Evolutionary conservation across 352 stramenopile genomes (phyloP), one percentile per base, ranked within the genome.

Genomic region (Phytophthora rubi): DNA sequence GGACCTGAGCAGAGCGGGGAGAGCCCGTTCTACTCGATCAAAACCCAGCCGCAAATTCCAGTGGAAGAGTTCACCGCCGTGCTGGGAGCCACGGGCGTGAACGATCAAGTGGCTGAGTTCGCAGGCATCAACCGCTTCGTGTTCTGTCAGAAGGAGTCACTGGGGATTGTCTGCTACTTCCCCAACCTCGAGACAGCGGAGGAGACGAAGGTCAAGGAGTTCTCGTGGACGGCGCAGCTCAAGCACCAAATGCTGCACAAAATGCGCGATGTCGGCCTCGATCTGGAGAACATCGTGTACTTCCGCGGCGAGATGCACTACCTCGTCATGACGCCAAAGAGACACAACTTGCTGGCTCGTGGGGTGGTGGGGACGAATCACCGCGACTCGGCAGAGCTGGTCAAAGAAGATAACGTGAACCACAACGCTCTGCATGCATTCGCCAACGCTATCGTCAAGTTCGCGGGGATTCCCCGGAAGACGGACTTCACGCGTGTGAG

Each of bases 271-370:
- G 64, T 81, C 9, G 84, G 81, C 21, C 70, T 94, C 21, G 83
- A 92, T 55, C 54, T 92, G 4, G 87, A 93, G 65, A 92, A 92
- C 58, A 80, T 92, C 47, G 83, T 93, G 67, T 94, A 94, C 74
- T 92, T 92, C 68, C 77, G 84, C n/a, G 87, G 86, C 28, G 83
- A 91, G 57, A 91, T 91, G 75, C 87, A 94, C 67, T 94, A 94
- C 67, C 69, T 94, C 1, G 87, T 94, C 3, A 92, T 92, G 82
- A 93, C 85, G 2, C 82, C 85, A 6, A 90, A 88, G 71, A 77
- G 80, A 3, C 71, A 79, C 32, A 93, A 90, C 65, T 68, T 93
- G 28, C 16, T 91, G n/a, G 61, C 82, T 15, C 72, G 79, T 13
- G 78, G 77, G 10, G 83, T 93, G 44, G 62, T 93, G 35, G 80